A percentile compares a stretch with the other conserved stretches of the same genome.
phyloP scores from a whole-genome alignment of 164 flowering plant genomes.

The Hamamelis virginiana region DNA sequence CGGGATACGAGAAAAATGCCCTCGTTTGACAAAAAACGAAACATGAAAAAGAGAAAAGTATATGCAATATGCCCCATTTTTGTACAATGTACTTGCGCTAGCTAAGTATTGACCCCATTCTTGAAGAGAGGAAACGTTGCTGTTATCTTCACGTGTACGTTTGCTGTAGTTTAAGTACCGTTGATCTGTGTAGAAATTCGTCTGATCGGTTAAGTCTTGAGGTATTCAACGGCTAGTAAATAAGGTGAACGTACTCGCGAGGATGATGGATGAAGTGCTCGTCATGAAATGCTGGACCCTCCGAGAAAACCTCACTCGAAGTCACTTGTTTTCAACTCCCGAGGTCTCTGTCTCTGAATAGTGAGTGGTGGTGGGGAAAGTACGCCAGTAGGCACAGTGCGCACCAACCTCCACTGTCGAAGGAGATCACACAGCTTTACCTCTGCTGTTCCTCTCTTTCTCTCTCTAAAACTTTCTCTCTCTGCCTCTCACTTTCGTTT shows the following conservation, averaged over 20 bases:
- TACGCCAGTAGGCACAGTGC: constrained; percentile 23
- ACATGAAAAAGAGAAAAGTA: too few species aligned
- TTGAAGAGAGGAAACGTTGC: background rate
- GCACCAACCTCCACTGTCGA: constrained; percentile 36
- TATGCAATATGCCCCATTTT: too few species aligned
- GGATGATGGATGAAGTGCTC: background rate
- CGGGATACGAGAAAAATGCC: constrained; percentile 4
- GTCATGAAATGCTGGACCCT: constrained; percentile 23
- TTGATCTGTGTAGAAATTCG: background rate
- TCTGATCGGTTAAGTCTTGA: background rate
- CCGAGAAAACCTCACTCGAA: constrained; percentile 44
- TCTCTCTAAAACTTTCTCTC: background rate
- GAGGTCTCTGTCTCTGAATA: constrained; percentile 30
- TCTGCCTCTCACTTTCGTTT: constrained; percentile 5
- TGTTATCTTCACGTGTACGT: background rate
- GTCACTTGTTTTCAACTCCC: constrained; percentile 42
- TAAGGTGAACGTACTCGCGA: constrained; percentile 10
- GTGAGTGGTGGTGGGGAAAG: constrained; percentile 12
- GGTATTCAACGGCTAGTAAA: constrained; percentile 6
- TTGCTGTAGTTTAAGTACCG: background rate
- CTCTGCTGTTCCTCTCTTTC: background rate
- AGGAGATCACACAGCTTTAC: constrained; percentile 25
- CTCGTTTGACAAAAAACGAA: too few species aligned
- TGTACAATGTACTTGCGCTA: constrained; percentile 14
- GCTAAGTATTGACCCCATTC: background rate